A percentile compares a stretch with the other conserved stretches of the same genome.
Evolutionary conservation across 306 rosid species (phyloP).

Genomic region (Vicia sativa): DNA sequence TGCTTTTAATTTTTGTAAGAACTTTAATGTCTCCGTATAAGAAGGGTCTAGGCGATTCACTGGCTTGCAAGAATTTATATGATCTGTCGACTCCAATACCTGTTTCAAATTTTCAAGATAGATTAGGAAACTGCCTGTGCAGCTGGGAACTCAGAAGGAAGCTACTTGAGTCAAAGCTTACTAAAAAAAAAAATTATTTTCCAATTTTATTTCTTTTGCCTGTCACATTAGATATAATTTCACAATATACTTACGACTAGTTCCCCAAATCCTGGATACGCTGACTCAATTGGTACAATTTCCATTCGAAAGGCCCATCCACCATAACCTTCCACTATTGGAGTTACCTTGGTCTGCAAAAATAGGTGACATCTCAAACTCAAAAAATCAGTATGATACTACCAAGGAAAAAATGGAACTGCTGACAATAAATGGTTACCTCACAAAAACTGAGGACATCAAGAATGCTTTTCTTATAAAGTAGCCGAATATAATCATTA

Average conservation of each 20-base stretch:
- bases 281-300: conserved; percentile 96
- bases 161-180: not conserved
- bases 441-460: conserved; percentile 97
- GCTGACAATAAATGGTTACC: conserved; percentile 73
- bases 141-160: conserved; percentile 10
- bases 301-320: conserved; percentile 98
- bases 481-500: conserved; percentile 80
- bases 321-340: conserved; percentile 96
- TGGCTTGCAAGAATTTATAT: conserved; percentile 94
- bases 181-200: conserved; percentile 7
- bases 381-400: conserved; percentile 27
- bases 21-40: conserved; percentile 69
- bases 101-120: conserved; percentile 44
- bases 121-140: conserved; percentile 11
- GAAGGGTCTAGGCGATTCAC: conserved; percentile 81
- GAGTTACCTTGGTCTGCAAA: conserved; percentile 96
- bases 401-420: conserved; percentile 3
- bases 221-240: conserved; percentile 29
- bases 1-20: conserved; percentile 71
- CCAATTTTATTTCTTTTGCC: not conserved
- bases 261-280: conserved; percentile 97
- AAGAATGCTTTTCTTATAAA: conserved; percentile 77
- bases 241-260: conserved; percentile 76
- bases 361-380: conserved; percentile 41
- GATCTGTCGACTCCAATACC: conserved; percentile 98